Evolutionary conservation across 306 rosid genomes (phyloP), one percentile per base, ranked within the genome.

Genomic region (Pachyrhizus erosus): DNA sequence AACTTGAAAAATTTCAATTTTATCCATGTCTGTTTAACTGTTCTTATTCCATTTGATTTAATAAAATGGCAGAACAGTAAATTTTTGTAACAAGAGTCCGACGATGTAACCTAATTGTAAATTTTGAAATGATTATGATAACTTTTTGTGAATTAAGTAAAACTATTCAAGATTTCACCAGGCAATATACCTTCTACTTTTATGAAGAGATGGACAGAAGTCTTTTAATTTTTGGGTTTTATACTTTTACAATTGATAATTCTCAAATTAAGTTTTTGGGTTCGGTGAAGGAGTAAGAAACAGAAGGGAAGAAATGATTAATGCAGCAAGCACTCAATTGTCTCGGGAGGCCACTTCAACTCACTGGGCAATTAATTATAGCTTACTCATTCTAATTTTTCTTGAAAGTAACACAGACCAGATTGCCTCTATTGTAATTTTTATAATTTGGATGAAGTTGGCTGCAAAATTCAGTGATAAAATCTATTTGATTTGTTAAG

Each of bases 321-420:
- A 55, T 21, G 31, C 26, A 20, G 15, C 14, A 21, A 9, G 7
- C 31, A 55, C 31, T 9, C 29, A 55, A 55, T 55, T 55, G 29
- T 15, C 29, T 21, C 62, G 21, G 62, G 62, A 9, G 62, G 31
- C 5, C 34, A 58, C 65, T 58, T 1, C 33, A 58, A 23, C 65
- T 23, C 60, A 52, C 24, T 49, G 20, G 57, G 9, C 57, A 20
- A 51, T 73, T 51, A 18, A 29, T 73, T 27, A 31, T 49, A 10
- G 33, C 78, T 13, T 51, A 34, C 34, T 54, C 33, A 76, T 40
- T 76, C 43, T 58, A 23, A 40, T 76, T 58, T 76, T 17, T 27
- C 43, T 40, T 42, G 40, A 40, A 76, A 73, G n/a, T 73, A 51
- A 57, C 40, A 57, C 40, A 9, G 17, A 75, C 26, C 39, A n/a